Base-by-base conservation (phyloP, 1,139 yeast genomes). In the Yamadazyma conglobata region DNA sequence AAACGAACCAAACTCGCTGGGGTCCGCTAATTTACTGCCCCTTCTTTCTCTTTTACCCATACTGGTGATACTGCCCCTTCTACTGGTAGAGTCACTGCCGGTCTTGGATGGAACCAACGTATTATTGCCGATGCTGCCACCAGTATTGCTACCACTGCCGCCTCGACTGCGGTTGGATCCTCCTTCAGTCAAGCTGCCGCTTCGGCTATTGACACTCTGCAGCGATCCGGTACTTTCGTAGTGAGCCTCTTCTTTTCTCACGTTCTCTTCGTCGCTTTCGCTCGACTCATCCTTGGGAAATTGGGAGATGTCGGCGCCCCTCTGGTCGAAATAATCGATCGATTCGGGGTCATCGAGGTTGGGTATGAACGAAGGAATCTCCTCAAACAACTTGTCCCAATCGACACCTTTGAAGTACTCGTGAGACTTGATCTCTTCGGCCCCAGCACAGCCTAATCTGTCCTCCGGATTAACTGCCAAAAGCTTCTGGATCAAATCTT, bases 1-100 rank as follows among this genome's bases (percentile, higher is more conserved):
- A 55, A 93, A 93, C 3, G 93, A 81, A 0, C 99, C 99, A 70
- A 91, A 93, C 46, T 89, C 97, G 27, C 76, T 67, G 3, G 70
- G 64, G 40, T 87, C 96, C 31, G 82, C 83, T 38, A 85, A 57
- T 42, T 85, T 64, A 53, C 84, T 67, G 32, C 83, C 70, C 47
- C 91, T 54, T 54, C 87, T 57, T 40, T 80, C 89, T 32, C 82
- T 59, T 46, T 78, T 81, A 18, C 26, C 30, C 9, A 32, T 34
- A 10, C 35, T 33, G 3, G 33, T 30, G 16, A 37, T 29, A 21
- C 42, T 37, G n/a, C 36, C 27, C 34, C 41, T 20, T 24, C 43
- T 26, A 29, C 44, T 35, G 10, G 30, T 33, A 25, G 31, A 28
- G n/a, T 12, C 18, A 19, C 30, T 27, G 19, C 17, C 19, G 10